Base-by-base conservation (phyloP, 768 basidiomycete species). In the Leucocoprinus leucothites region DNA sequence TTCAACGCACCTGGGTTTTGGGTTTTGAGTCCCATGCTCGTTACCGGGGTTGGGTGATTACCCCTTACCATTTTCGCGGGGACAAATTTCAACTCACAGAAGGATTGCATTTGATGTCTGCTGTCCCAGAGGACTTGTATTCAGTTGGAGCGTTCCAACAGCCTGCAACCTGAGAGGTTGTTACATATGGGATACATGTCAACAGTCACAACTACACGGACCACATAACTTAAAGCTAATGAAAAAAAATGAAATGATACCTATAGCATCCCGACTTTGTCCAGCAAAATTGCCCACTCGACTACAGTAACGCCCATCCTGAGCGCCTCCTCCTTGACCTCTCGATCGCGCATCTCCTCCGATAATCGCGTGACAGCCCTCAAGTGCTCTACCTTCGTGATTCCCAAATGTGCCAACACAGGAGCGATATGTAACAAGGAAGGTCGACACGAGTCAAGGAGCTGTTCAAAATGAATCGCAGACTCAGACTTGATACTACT, bases 251-350 rank as follows among this genome's bases (percentile, higher is more conserved):
- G n/a, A 45, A 46, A 56, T 7, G 24, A 34, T 40, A 31, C 43
- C 57, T 53, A 70, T 41, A 73, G 44, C 2, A 57, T 71, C 58
- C 79, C 80, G 58, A 88, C 65, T 63, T 72, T 81, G 67, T 90
- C 88, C 56, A 90, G 67, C 61, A 90, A 71, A 62, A 89, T 86
- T 19, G 88, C 88, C 88, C 88, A 90, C 61, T 90, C 88, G 69
- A 90, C 73, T 7, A 87, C 75, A 0, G 86, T 88, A 48, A 90
- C 73, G 1, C 88, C 88, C 61, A 79, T 72, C 63, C 71, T 80
- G 68, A 90, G 63, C 51, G 86, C 88, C 60, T 84, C 84, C 61
- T 86, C 85, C 67, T 78, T 85, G 45, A 90, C 75, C 65, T 89
- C 86, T 55, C 81, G 70, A 65, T 90, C 82, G 58, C 88, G 69